These are phyloP conservation scores for Waltergamsia citrina DNA, from an alignment of 2,329 filamentous ascomycete species.

Conservation along the genomic window DNA sequence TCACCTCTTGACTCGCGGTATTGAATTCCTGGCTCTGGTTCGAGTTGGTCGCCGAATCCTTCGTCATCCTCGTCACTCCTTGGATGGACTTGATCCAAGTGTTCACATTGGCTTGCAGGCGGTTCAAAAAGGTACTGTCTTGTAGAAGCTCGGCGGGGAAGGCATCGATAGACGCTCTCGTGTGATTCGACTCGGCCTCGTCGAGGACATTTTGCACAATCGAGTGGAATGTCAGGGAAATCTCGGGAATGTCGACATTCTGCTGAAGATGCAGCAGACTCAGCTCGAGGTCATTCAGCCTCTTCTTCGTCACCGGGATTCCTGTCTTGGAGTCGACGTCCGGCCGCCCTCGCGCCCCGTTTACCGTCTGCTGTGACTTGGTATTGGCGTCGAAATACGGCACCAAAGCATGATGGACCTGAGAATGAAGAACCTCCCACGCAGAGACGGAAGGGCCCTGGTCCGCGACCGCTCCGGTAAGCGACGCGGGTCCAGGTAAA, in stretches of 20 bases:
- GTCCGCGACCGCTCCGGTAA: slow-evolving; percentile 56
- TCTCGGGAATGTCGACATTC: slow-evolving; percentile 93
- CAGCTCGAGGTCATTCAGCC: slow-evolving; percentile 86
- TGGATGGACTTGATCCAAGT: slow-evolving; percentile 99
- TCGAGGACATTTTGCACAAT: slow-evolving; percentile 80
- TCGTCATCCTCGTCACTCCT: slow-evolving; percentile 86
- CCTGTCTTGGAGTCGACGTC: slow-evolving; percentile 90
- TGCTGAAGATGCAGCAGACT: slow-evolving; percentile 88
- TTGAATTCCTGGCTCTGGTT: slow-evolving; percentile 30
- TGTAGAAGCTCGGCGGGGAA: slow-evolving; percentile 69
- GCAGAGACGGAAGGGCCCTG: slow-evolving; percentile 69
- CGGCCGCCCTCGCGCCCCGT: slow-evolving; percentile 60
- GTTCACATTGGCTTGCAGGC: slow-evolving; percentile 86
- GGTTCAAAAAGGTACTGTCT: slow-evolving; percentile 89
- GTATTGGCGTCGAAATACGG: slow-evolving; percentile 98
- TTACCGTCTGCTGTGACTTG: slow-evolving; percentile 62
- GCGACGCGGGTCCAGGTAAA: slow-evolving; percentile 69
- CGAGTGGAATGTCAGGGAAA: slow-evolving; percentile 79
- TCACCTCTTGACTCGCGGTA: slow-evolving; percentile 94
- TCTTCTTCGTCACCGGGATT: slow-evolving; percentile 95
- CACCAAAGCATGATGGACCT: slow-evolving; percentile 83
- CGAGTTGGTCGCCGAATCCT: slow-evolving; percentile 50
- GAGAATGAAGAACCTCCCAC: slow-evolving; percentile 85
- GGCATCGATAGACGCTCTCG: slow-evolving; percentile 66
- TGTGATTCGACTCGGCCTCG: slow-evolving; percentile 57